phyloP scores from a whole-genome alignment of 1,284 basidiomycete genomes.

The Phellopilus nigrolimitatus region DNA sequence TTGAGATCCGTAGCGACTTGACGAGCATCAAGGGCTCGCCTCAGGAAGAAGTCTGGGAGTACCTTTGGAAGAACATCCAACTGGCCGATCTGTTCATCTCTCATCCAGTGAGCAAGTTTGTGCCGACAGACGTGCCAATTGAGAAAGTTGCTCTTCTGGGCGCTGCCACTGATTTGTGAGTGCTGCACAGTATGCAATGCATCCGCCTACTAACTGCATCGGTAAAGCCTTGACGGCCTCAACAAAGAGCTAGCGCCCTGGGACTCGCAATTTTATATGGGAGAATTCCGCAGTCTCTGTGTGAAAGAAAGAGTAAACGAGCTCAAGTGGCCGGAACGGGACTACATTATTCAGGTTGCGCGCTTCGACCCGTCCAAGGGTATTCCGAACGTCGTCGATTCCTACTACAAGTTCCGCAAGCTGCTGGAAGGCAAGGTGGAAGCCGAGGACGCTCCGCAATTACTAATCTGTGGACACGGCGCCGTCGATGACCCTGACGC shows the following conservation, averaged over 20 bases:
- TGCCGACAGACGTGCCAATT: conserved; percentile 75
- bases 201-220: conserved; percentile 10
- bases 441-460: conserved; percentile 64
- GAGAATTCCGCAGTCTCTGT: conserved; percentile 73
- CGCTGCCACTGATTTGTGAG: conserved; percentile 76
- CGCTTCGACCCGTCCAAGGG: conserved; percentile 78
- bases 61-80: conserved; percentile 85
- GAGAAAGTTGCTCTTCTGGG: conserved; percentile 67
- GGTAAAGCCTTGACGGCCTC: conserved; percentile 73
- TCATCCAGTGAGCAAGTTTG: conserved; percentile 89
- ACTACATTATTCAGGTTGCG: conserved; percentile 81
- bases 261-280: conserved; percentile 79
- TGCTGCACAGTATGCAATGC: conserved; percentile 11
- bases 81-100: conserved; percentile 82
- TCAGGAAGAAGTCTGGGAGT: conserved; percentile 85
- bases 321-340: conserved; percentile 73
- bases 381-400: conserved; percentile 77
- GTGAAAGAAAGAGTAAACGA: conserved; percentile 71
- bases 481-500: conserved; percentile 84
- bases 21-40: conserved; percentile 70
- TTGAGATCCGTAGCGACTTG: conserved; percentile 81
- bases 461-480: conserved; percentile 83
- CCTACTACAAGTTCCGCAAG: conserved; percentile 73
- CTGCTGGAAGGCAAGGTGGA: conserved; percentile 47
- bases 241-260: conserved; percentile 77